A percentile compares a stretch with the other conserved stretches of the same genome.
Evolutionary conservation across 306 rosid genomes (phyloP).

Genomic region (Astragalus glycyphyllos): DNA sequence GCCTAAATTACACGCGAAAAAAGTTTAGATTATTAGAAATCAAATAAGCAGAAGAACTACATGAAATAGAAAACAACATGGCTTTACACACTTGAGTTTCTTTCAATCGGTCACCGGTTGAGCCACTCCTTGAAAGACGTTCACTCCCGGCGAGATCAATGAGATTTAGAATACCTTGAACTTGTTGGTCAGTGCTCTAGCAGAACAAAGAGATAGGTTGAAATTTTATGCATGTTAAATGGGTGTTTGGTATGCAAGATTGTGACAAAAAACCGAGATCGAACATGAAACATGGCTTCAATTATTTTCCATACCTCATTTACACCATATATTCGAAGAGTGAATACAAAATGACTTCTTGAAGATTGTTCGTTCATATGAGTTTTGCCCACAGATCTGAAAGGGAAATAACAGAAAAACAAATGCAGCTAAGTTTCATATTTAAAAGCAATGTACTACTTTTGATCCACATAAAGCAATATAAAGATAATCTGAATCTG

Average conservation of each 20-base stretch:
- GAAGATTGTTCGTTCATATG: constrained; percentile 98
- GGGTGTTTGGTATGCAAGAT: constrained; percentile 2
- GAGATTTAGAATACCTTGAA: constrained; percentile 90
- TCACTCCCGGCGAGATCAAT: constrained; percentile 99
- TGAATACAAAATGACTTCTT: constrained; percentile 97
- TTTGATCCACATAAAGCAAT: neutral
- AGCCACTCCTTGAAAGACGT: constrained; percentile 96
- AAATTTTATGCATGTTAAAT: constrained; percentile 26
- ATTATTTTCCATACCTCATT: constrained; percentile 69
- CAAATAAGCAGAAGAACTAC: constrained; percentile 25
- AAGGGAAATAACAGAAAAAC: constrained; percentile 35
- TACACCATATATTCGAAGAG: constrained; percentile 84
- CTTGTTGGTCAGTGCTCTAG: constrained; percentile 95
- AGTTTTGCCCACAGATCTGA: constrained; percentile 94
- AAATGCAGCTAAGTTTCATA: constrained; percentile 1
- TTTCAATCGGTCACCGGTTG: constrained; percentile 89
- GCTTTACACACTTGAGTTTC: constrained; percentile 84
- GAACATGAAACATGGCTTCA: constrained; percentile 25
- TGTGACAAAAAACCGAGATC: neutral
- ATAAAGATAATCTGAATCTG: neutral
- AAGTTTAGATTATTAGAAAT: constrained; percentile 22
- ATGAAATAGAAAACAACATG: constrained; percentile 13
- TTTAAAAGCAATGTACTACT: constrained; percentile 8
- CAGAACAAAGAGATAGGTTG: constrained; percentile 31
- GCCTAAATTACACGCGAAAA: constrained; percentile 61